Percentiles rank a stretch among this genome's conserved stretches.
Conservation (phyloP, 805 yeast genomes). For the Wickerhamomyces subpelliculosus region DNA sequence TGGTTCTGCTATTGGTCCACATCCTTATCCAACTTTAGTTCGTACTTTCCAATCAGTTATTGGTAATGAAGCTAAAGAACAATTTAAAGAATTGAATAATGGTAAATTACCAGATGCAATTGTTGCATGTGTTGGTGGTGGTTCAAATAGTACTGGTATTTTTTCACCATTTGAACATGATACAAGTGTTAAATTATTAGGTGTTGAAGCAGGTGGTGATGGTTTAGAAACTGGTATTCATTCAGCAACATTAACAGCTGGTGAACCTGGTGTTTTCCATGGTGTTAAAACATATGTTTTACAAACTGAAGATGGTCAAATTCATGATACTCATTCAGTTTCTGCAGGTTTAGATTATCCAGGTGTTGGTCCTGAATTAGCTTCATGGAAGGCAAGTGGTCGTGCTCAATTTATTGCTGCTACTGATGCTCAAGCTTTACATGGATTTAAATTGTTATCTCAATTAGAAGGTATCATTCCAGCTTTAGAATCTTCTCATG, state of each 20-base stretch:
- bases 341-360: constrained; percentile 99
- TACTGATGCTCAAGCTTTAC: constrained; percentile 90
- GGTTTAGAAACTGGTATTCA: constrained; percentile 86
- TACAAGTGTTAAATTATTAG: constrained; percentile 67
- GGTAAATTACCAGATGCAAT: constrained; percentile 88
- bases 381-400: constrained; percentile 90
- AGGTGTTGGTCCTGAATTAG: constrained; percentile 98
- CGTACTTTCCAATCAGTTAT: constrained; percentile 97
- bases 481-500: constrained; percentile 96
- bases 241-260: constrained; percentile 93
- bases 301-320: constrained; percentile 91
- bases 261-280: constrained; percentile 95
- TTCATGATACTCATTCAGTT: constrained; percentile 95
- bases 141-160: constrained; percentile 94
- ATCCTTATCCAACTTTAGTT: constrained; percentile 96
- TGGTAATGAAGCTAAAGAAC: constrained; percentile 91
- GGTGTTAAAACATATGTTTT: constrained; percentile 93
- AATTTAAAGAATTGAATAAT: constrained; percentile 69
- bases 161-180: constrained; percentile 91
- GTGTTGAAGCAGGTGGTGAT: constrained; percentile 99
- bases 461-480: constrained; percentile 98
- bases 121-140: constrained; percentile 99
- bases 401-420: constrained; percentile 89
- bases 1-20: constrained; percentile 99
- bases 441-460: constrained; percentile 82